A percentile compares a stretch with the other conserved stretches of the same genome.
phyloP scores from a whole-genome alignment of 345 rosid genomes.

The Eucalyptus pauciflora region DNA sequence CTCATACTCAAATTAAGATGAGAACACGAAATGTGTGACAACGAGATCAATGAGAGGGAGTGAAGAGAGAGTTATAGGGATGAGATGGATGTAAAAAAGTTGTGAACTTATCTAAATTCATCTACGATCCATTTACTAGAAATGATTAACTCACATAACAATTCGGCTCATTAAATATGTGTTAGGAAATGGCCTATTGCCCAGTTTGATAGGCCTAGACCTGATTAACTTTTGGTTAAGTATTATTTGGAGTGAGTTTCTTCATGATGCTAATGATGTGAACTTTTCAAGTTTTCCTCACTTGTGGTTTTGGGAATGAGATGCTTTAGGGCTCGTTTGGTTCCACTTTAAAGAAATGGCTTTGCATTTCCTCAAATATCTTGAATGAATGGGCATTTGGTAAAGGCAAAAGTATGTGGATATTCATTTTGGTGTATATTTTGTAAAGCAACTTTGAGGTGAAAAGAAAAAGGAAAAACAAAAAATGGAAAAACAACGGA shows the following conservation, averaged over 20 bases:
- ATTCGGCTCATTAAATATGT: background rate
- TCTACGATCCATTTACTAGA: fast-evolving
- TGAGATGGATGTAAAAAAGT: background rate
- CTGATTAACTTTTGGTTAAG: background rate
- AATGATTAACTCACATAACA: no score
- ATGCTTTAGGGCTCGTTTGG: background rate
- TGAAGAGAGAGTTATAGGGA: background rate
- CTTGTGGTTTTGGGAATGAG: background rate
- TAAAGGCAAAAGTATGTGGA: no score
- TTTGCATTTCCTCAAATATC: no score
- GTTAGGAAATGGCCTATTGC: no score
- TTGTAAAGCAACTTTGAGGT: no score
- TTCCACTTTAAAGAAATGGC: no score
- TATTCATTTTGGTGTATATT: no score
- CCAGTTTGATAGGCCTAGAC: background rate
- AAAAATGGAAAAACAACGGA: no score
- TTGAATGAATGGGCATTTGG: no score
- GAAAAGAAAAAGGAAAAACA: no score
- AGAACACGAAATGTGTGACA: no score
- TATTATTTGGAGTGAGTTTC: background rate
- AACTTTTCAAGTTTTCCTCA: background rate
- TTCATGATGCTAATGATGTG: background rate
- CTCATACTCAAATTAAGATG: background rate
- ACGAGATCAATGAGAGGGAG: background rate
- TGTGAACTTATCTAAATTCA: background rate